Conservation (phyloP, 2,329 filamentous ascomycete species). For the Didymella pomorum region DNA sequence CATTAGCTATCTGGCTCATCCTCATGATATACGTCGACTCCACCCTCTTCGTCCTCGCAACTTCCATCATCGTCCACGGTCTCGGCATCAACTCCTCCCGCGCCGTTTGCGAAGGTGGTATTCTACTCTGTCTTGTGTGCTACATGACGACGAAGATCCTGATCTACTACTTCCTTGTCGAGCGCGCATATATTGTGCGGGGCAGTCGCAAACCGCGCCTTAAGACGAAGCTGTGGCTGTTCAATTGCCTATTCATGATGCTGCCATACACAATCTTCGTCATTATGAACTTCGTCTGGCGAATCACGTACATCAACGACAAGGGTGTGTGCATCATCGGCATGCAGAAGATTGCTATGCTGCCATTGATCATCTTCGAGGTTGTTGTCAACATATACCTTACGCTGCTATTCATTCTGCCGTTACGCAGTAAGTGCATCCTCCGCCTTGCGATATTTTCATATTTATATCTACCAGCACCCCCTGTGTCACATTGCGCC, state of each 20-base stretch:
- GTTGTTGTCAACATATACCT: background rate
- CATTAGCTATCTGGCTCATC: conserved; percentile 43
- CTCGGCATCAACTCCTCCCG: conserved; percentile 63
- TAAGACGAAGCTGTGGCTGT: conserved; percentile 66
- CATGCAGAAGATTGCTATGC: background rate
- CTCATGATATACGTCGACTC: conserved; percentile 68
- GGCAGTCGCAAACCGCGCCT: conserved; percentile 44
- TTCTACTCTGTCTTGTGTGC: conserved; percentile 67
- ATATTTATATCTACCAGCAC: too few relatives aligned
- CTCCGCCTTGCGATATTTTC: background rate
- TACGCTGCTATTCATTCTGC: background rate
- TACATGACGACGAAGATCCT: conserved; percentile 72
- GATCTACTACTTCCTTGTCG: conserved; percentile 71
- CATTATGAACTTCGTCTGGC: conserved; percentile 65
- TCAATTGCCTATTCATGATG: conserved; percentile 68
- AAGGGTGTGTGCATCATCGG: conserved; percentile 61
- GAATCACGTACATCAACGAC: conserved; percentile 62
- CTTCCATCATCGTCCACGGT: conserved; percentile 65
- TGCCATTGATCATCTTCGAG: background rate
- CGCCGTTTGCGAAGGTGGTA: conserved; percentile 64
- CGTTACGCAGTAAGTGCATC: background rate
- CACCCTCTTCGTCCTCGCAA: conserved; percentile 66
- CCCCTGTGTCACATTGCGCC: too few relatives aligned
- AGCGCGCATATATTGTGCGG: conserved; percentile 70
- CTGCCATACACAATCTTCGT: conserved; percentile 55